Evolutionary conservation across 306 rosid genomes (phyloP), one percentile per base, ranked within the genome.

Genomic region (Prinsepia uniflora): DNA sequence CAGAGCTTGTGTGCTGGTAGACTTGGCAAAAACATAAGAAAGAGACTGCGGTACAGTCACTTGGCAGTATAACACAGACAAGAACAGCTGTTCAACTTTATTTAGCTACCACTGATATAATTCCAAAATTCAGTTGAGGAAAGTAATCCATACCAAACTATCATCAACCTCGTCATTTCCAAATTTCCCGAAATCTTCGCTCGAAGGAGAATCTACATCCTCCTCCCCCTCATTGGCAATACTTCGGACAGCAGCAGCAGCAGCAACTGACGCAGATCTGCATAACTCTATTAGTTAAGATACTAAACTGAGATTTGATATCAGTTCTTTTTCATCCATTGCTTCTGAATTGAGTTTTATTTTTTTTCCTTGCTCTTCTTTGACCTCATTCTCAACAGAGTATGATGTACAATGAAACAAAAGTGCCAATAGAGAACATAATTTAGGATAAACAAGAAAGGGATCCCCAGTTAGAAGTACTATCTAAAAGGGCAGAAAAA

Each of bases 181-280:
- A 67, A 77, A 36, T 81, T 76, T 79, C 47, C 74, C 80, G 8
- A 81, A 84, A 64, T 84, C 96, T 44, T 83, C 96, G 49, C 86
- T 82, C 34, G 86, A 90, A 80, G 86, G 85, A 84, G 96, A 83
- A 74, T 80, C 82, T 65, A 79, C 63, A 67, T 82, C 75, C 54
- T 82, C 75, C 54, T 80, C 83, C 70, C 74, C 65, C 67, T 82
- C 73, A 74, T 80, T 82, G 36, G 76, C 85, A 73, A 63, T 81
- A 61, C 81, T 87, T 79, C 50, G 88, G 24, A 86, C 73, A 34
- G 92, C 78, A 70, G 85, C 79, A 80, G 87, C 77, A 71, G 92
- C 96, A 76, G 96, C 82, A 78, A 67, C 85, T 48, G 98, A 88
- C 40, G 94, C 86, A 72, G 92, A 76, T 85, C 99, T 94, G 90